Conservation (phyloP, 257 asterid genomes). For the Euphrasia confusa region DNA sequence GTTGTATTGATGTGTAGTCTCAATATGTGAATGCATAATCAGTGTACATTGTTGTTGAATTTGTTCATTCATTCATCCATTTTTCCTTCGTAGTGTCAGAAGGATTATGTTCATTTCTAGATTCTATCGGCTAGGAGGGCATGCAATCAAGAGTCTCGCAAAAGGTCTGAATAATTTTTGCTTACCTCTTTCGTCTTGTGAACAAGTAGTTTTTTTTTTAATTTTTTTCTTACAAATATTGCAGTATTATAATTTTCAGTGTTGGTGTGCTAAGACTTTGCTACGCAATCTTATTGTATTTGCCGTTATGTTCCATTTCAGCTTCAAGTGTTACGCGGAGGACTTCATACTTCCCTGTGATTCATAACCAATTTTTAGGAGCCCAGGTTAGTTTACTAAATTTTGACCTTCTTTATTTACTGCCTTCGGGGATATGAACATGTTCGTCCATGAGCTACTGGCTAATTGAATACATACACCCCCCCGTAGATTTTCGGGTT, state of each 20-base stretch:
- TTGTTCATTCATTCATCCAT: constrained; percentile 17
- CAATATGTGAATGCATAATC: neutral
- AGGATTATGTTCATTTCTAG: constrained; percentile 46
- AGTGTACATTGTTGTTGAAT: constrained; percentile 8
- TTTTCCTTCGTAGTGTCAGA: constrained; percentile 21
- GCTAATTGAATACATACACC: too few species aligned
- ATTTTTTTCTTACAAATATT: neutral
- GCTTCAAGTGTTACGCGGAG: constrained; percentile 38
- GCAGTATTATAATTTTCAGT: neutral
- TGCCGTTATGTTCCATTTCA: constrained; percentile 25
- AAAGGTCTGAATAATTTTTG: constrained; percentile 29
- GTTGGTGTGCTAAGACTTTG: constrained; percentile 10
- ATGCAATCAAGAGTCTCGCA: constrained; percentile 30
- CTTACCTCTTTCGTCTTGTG: neutral
- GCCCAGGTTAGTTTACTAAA: constrained; percentile 31
- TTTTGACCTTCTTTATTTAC: constrained; percentile 21
- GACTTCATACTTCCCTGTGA: constrained; percentile 30
- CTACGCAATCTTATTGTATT: neutral
- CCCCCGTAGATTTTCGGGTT: neutral
- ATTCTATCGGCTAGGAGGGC: constrained; percentile 40
- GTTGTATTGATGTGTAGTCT: neutral
- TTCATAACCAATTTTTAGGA: constrained; percentile 25
- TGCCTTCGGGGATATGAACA: constrained; percentile 8
- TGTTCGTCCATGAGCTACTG: neutral
- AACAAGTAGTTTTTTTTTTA: neutral